phyloP scores from a whole-genome alignment of 179 eudicot species.

The Dionaea muscipula region DNA sequence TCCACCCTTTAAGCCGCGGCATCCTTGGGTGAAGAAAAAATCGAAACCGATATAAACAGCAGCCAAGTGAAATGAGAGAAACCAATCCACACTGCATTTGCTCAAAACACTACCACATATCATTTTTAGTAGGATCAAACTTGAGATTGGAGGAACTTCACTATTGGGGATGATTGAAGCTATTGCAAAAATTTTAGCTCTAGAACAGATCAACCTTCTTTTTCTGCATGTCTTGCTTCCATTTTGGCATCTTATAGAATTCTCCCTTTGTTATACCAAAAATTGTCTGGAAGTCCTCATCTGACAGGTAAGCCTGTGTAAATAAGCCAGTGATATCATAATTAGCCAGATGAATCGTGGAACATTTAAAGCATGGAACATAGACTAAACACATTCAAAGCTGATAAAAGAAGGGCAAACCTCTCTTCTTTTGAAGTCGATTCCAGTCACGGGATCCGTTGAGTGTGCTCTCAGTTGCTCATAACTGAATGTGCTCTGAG shows the following conservation, averaged over 20 bases:
- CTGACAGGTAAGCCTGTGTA: conserved; percentile 60
- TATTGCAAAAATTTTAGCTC: too few relatives aligned
- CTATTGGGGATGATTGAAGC: neutral
- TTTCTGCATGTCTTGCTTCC: conserved; percentile 90
- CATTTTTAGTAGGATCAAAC: too few relatives aligned
- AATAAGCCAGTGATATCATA: too few relatives aligned
- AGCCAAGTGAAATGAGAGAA: neutral
- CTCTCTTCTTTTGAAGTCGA: conserved; percentile 91
- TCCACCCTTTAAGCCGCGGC: too few relatives aligned
- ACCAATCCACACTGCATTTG: neutral
- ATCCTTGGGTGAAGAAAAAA: neutral
- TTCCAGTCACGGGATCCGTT: conserved; percentile 75
- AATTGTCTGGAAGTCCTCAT: conserved; percentile 53
- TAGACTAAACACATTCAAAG: neutral
- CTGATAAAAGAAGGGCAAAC: conserved; percentile 23
- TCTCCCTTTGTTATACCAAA: conserved; percentile 53
- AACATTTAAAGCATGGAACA: too few relatives aligned
- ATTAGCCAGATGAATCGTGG: too few relatives aligned
- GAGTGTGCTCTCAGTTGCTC: conserved; percentile 70
- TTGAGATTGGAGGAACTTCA: neutral
- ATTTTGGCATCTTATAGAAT: conserved; percentile 62
- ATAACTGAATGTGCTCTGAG: conserved; percentile 53
- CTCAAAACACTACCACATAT: neutral
- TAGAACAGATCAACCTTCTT: conserved; percentile 67
- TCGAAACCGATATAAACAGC: neutral